Conservation (phyloP, 805 yeast genomes). For the Pichia cephalocereana region DNA sequence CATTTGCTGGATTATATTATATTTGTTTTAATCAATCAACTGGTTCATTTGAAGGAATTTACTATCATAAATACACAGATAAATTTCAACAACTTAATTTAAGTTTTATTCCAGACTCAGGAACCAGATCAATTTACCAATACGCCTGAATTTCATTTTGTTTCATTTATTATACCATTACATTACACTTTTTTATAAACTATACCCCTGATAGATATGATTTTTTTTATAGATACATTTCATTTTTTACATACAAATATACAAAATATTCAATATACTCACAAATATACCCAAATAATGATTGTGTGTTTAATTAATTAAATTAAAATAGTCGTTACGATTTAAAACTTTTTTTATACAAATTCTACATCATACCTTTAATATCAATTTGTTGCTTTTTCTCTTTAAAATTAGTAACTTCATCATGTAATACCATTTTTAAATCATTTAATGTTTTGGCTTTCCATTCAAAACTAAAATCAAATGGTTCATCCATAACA, state of each 20-base stretch:
- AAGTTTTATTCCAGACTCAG: constrained; percentile 41
- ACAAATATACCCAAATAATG: no score
- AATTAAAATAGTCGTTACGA: no score
- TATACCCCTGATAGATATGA: no score
- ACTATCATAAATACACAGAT: constrained; percentile 73
- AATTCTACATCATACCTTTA: not conserved
- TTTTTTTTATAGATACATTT: no score
- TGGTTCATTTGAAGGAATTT: constrained; percentile 72
- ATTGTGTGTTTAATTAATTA: not conserved
- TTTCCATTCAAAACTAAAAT: constrained; percentile 56
- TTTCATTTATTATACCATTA: no score
- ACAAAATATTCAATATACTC: no score
- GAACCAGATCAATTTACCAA: constrained; percentile 27
- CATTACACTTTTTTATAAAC: no score
- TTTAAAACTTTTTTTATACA: not conserved
- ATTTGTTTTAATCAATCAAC: constrained; percentile 69
- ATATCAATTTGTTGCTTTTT: constrained; percentile 13
- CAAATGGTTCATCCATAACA: constrained; percentile 39
- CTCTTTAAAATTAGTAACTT: constrained; percentile 41
- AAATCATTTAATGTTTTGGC: constrained; percentile 32
- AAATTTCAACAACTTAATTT: constrained; percentile 71
- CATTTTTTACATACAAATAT: no score
- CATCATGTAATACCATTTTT: constrained; percentile 40
- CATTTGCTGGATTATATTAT: constrained; percentile 89
- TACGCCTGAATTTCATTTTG: constrained; percentile 16